Evolutionary conservation across 2,329 filamentous ascomycete species (phyloP).

Genomic region (Aureobasidium zeae): DNA sequence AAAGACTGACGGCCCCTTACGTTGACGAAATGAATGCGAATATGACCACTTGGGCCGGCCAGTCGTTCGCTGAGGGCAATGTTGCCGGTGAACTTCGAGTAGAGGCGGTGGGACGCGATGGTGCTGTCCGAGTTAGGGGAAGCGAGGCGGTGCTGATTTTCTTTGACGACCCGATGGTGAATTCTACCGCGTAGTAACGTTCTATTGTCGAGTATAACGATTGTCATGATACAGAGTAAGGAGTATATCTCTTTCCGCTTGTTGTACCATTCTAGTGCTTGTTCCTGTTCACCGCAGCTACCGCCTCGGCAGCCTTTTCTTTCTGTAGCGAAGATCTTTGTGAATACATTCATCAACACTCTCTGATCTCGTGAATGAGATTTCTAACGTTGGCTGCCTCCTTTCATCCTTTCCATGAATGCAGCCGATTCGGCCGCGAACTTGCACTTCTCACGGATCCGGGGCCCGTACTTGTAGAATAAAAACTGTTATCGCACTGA

Average conservation of each 20-base stretch:
- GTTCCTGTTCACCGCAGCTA: too few species aligned
- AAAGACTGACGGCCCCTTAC: conserved; percentile 24
- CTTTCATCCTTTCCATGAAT: conserved; percentile 9
- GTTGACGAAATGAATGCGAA: conserved; percentile 22
- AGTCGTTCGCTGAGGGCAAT: conserved; percentile 23
- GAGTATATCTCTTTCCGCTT: too few species aligned
- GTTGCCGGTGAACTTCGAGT: conserved; percentile 18
- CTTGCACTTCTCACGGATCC: conserved; percentile 58
- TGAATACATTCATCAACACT: too few species aligned
- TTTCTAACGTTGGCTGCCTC: too few species aligned
- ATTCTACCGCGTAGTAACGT: too few species aligned
- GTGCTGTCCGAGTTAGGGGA: conserved; percentile 21
- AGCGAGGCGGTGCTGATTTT: conserved; percentile 26
- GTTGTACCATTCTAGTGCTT: too few species aligned
- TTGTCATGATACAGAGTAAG: too few species aligned
- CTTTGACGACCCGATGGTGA: conserved; percentile 21
- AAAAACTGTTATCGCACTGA: conserved; percentile 41
- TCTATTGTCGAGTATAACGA: too few species aligned
- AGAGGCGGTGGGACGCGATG: conserved; percentile 19
- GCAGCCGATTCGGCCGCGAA: conserved; percentile 48
- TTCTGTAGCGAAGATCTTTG: too few species aligned
- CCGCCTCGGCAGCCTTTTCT: too few species aligned
- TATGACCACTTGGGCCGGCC: conserved; percentile 24
- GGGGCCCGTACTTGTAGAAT: conserved; percentile 63
- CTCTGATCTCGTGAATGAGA: too few species aligned